Evolutionary conservation across 805 yeast species (phyloP), one percentile per base, ranked within the genome.

Genomic region (Ogataea degrootiae): DNA sequence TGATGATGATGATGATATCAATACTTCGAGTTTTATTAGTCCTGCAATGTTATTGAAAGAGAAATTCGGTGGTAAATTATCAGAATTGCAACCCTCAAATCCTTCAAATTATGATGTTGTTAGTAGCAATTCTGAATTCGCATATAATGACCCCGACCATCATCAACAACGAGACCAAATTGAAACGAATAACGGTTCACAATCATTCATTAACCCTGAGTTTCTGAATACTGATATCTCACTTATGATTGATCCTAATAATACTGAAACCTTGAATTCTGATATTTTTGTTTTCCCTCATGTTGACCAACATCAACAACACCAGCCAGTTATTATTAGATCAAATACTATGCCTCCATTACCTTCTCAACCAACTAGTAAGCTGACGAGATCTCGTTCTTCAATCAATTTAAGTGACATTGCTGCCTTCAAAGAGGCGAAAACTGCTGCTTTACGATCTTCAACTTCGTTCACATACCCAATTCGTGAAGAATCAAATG

Each of bases 351-450:
- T 46, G 55, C 58, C 47, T 29, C 51, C 46, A 21, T 47, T 37
- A 57, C 49, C 37, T 17, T 39, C 48, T 9, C 50, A 41, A 31
- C 44, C 44, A 6, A 43, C 51, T 11, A 37, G 53, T 3, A 54
- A 55, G 34, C 46, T 65, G 15, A 68, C 63, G 47, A 64, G 73
- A 50, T 77, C 83, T 9, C 73, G 74, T 48, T 77, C 82, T 4
- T 71, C 80, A 8, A 69, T 76, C 34, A 80, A 80, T 57, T 64
- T 81, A 44, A 75, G 82, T n/a, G 71, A 77, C 29, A 76, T 77
- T 47, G 78, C 82, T n/a, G 55, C 60, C 19, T 59, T 61, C 23
- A 65, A 61, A 47, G 69, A 64, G 47, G 64, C 61, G 8, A 58
- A 57, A 37, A 61, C 55, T n/a, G 64, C 64, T 1, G 64, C 63